Evolutionary conservation across 2,329 filamentous ascomycete genomes (phyloP).

Genomic region (Colletotrichum gloeosporioides): DNA sequence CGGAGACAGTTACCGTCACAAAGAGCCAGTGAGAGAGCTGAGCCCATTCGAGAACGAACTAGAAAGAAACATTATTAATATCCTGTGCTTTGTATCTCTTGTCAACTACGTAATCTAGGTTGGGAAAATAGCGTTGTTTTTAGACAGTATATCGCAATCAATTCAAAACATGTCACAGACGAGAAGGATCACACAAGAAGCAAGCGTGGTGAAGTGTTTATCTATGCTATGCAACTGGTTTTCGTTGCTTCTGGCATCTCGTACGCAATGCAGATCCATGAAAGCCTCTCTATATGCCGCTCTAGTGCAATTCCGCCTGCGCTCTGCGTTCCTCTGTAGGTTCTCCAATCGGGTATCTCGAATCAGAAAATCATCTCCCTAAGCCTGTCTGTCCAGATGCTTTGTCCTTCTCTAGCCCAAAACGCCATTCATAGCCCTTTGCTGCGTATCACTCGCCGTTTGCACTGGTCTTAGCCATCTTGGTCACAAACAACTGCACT

Average conservation of each 20-base stretch:
- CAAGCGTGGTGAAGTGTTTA: neutral
- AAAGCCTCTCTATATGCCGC: neutral
- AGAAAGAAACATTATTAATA: neutral
- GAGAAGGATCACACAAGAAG: neutral
- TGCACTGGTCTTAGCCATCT: neutral
- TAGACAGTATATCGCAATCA: neutral
- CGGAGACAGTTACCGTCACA: conserved; percentile 22
- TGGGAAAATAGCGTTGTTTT: neutral
- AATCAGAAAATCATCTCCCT: neutral
- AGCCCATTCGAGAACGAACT: neutral
- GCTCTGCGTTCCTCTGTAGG: neutral
- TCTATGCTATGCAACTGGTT: neutral
- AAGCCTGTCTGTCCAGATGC: neutral
- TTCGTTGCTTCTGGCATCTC: neutral
- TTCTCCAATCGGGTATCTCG: neutral
- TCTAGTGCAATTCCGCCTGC: neutral
- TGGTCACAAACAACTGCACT: neutral
- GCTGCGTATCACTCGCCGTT: neutral
- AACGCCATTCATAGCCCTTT: neutral
- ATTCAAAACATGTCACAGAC: neutral
- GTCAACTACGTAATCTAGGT: neutral
- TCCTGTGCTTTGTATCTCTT: neutral
- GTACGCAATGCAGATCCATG: neutral
- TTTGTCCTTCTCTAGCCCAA: neutral
- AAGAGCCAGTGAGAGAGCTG: neutral